Conservation (phyloP, 2,329 filamentous ascomycete genomes). For the Penicillium sp. region DNA sequence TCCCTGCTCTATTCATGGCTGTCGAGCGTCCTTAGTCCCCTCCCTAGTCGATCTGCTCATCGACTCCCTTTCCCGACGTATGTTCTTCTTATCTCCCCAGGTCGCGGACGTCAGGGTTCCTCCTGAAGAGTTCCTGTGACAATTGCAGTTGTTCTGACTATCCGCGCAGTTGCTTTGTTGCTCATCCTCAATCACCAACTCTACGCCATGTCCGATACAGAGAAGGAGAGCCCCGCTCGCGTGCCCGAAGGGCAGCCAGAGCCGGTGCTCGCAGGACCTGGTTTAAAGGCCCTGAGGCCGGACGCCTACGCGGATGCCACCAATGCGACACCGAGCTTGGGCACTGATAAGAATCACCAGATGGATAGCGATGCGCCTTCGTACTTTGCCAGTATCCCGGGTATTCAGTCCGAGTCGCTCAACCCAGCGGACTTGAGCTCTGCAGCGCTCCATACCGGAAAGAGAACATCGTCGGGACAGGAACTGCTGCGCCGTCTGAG, state of each 20-base stretch:
- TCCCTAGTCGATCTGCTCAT: constrained; percentile 7
- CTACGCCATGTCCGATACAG: constrained; percentile 20
- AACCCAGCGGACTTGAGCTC: constrained; percentile 14
- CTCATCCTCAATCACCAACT: constrained; percentile 1
- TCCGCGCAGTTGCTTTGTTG: constrained; percentile 5
- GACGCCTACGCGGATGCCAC: constrained; percentile 28
- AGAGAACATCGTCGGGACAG: constrained; percentile 44
- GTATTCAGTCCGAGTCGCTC: constrained; percentile 17
- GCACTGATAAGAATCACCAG: constrained; percentile 19
- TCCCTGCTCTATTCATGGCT: constrained; percentile 13
- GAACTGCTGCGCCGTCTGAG: constrained; percentile 53
- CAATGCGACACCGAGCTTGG: constrained; percentile 26
- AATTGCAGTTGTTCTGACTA: constrained; percentile 11
- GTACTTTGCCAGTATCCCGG: constrained; percentile 28
- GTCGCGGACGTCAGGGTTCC: constrained; percentile 2
- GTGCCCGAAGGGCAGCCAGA: constrained; percentile 29
- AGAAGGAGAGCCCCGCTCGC: constrained; percentile 20
- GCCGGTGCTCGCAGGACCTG: constrained; percentile 28
- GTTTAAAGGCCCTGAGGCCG: constrained; percentile 24
- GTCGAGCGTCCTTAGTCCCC: constrained; percentile 11
- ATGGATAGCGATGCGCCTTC: constrained; percentile 22
- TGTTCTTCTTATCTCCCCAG: constrained; percentile 9
- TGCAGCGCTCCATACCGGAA: constrained; percentile 41
- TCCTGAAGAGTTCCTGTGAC: constrained; percentile 3
- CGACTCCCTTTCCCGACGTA: constrained; percentile 18